These are phyloP conservation scores for Neodidymelliopsis sp. DNA, from an alignment of 2,329 filamentous ascomycete species.

Conservation along the genomic window DNA sequence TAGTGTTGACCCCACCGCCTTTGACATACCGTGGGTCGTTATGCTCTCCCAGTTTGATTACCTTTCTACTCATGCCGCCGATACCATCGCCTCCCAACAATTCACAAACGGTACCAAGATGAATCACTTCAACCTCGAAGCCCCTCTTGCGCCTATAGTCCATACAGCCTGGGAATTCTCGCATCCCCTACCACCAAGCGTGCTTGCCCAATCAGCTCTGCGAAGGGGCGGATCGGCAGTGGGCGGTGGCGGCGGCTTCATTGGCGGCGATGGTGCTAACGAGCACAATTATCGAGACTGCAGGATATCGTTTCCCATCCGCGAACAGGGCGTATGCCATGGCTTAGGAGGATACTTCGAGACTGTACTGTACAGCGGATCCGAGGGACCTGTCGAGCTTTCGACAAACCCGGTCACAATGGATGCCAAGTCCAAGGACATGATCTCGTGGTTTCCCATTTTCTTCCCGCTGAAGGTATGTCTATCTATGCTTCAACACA, in stretches of 20 bases:
- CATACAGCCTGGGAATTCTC: slow-evolving; percentile 82
- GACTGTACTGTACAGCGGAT: slow-evolving; percentile 81
- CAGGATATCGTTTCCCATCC: slow-evolving; percentile 78
- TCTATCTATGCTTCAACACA: neutral
- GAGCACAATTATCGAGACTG: slow-evolving; percentile 89
- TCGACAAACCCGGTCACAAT: slow-evolving; percentile 94
- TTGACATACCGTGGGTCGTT: slow-evolving; percentile 93
- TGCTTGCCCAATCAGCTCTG: slow-evolving; percentile 63
- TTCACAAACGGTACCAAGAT: slow-evolving; percentile 51
- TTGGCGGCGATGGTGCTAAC: slow-evolving; percentile 80
- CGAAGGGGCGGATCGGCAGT: slow-evolving; percentile 70
- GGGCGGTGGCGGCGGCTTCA: slow-evolving; percentile 75
- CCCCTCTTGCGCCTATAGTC: slow-evolving; percentile 58
- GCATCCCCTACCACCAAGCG: slow-evolving; percentile 71
- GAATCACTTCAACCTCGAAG: slow-evolving; percentile 42
- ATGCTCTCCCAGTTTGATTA: slow-evolving; percentile 91
- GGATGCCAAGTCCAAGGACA: slow-evolving; percentile 90
- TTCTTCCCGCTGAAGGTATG: slow-evolving; percentile 94
- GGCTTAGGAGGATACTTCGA: slow-evolving; percentile 96
- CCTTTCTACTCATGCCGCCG: slow-evolving; percentile 65
- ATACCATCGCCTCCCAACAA: slow-evolving; percentile 57
- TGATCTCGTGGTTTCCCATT: slow-evolving; percentile 99
- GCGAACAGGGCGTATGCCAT: slow-evolving; percentile 83
- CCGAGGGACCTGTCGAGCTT: slow-evolving; percentile 73
- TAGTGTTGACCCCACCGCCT: slow-evolving; percentile 71